Evolutionary conservation across 495 filamentous ascomycete genomes (phyloP), one percentile per base, ranked within the genome.

Genomic region (Talaromyces nanjingensis): DNA sequence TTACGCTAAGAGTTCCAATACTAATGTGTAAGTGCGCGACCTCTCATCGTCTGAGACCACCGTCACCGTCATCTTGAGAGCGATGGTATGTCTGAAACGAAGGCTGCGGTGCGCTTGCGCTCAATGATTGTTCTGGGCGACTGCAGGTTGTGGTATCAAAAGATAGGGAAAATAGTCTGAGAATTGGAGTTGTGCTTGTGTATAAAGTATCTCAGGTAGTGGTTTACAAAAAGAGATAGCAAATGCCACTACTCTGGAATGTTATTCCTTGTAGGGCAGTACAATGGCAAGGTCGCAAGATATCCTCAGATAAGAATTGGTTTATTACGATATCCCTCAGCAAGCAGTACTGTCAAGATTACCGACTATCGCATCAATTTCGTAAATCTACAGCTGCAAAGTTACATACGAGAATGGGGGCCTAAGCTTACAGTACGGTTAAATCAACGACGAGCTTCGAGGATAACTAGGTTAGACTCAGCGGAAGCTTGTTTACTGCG

Each of bases 11-110:
- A 98, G 89, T 85, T 98, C 94, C 63, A 98, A 90, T 69, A 98
- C 87, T 77, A 98, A 85, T 67, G 93, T 98, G 78, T 98, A 93
- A 72, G 93, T 86, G 71, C 97, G 89, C 79, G 98, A 96, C 75
- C 98, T 96, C 85, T 98, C 93, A 76, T 97, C 83, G 84, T 98
- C 96, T 69, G 94, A 93, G 77, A 89, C 90, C 94, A 98, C 98
- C 54, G 71, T 90, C 81, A 67, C 64, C 71, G 73, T 18, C 42
- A 64, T 59, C 22, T 55, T 55, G 53, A 55, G 20, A 55, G 20
- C 53, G 53, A 22, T 16, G 27, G 27, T 27, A 6, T 55, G 53
- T 55, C 53, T 55, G 20, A 55, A 29, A 55, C 53, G 53, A 55
- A 55, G 53, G 22, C 8, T 24, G 53, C 53, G 53, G 53, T 55